These are phyloP conservation scores for Dryas drummondii DNA, from an alignment of 306 rosid species.

Conservation along the genomic window DNA sequence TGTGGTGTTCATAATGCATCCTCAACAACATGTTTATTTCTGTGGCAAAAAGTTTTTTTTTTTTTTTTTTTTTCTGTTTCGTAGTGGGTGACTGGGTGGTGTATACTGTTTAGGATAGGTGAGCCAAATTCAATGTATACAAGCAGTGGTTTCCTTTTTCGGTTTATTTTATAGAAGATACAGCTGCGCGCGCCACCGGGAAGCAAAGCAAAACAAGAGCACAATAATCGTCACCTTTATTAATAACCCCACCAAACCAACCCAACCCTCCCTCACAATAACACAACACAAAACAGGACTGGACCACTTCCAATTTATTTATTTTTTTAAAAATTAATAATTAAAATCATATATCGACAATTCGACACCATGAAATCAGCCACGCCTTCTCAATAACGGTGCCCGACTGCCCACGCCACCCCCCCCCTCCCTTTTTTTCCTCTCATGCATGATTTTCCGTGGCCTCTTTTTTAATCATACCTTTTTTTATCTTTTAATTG, in stretches of 20 bases:
- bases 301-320: neutral
- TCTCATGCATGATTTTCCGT: conserved; percentile 1
- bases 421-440: too few species aligned
- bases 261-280: neutral
- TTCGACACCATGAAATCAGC: neutral
- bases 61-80: too few species aligned
- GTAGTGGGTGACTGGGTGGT: too few species aligned
- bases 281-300: neutral
- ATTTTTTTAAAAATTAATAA: too few species aligned
- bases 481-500: too few species aligned
- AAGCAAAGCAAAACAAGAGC: neutral
- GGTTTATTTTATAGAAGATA: neutral
- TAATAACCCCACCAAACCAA: neutral
- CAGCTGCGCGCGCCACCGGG: neutral
- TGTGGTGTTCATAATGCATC: too few species aligned
- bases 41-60: too few species aligned
- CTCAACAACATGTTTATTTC: too few species aligned
- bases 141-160: neutral
- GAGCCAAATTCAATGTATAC: neutral
- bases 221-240: neutral
- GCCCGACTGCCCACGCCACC: neutral
- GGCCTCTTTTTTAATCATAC: neutral
- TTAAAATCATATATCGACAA: too few species aligned
- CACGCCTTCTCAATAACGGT: neutral
- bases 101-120: too few species aligned